Base-by-base conservation (phyloP, 768 basidiomycete genomes). In the Leucocoprinus birnbaumii region DNA sequence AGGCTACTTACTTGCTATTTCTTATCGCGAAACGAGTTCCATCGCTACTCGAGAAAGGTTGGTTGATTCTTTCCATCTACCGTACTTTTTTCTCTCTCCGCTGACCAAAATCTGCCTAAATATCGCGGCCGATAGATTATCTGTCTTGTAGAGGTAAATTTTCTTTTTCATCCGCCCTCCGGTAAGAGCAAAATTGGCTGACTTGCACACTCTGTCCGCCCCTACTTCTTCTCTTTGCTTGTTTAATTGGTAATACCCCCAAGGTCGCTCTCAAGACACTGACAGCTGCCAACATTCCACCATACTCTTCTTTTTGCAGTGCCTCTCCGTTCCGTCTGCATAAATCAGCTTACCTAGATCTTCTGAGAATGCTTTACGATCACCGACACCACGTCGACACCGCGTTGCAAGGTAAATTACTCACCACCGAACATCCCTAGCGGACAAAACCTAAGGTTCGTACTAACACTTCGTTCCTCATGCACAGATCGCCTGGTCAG, bases 231-330 rank as follows among this genome's bases (percentile, higher is more conserved):
- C 56, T 48, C 25, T 27, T 42, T 34, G 58, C 37, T 35, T 40
- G 31, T 37, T 26, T 41, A 16, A 37, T 43, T 43, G 53, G 8
- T 47, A 41, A 52, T 60, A 38, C 38, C 38, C 16, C 14, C 8
- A 48, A 84, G 82, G 68, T 78, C 45, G 77, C 79, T 34, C 71
- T 74, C 56, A 71, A 66, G 51, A 81, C 80, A 8, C 75, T 84
- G 49, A 67, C 67, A 51, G 64, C 62, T 21, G 68, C 70, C 27
- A 75, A 76, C 35, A 59, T 82, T 50, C 69, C 72, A 21, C 65
- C 75, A 13, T 76, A 80, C 58, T 67, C 69, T 43, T 82, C 80
- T 65, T 73, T 72, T 31, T 66, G 71, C 43, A 83, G 82, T 62
- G 66, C 76, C 19, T 59, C 70, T 25, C 61, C 66, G 51, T 63